A percentile compares a stretch with the other conserved stretches of the same genome.
These are phyloP conservation scores for Symbiodinium natans DNA, from an alignment of 73 alveolate species.

Conservation along the genomic window DNA sequence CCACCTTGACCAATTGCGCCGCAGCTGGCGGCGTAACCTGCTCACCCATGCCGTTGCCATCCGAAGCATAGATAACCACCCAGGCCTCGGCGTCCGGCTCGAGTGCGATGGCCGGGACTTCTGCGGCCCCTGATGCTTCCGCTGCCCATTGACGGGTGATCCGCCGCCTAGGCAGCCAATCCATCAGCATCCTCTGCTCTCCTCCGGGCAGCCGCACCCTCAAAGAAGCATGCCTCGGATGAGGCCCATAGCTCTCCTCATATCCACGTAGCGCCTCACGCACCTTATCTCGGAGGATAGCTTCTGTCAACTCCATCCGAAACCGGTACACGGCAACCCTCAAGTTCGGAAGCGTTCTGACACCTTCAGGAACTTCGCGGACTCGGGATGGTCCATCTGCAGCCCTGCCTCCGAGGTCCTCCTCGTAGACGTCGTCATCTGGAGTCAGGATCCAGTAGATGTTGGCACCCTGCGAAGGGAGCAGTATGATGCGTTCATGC, in stretches of 20 bases:
- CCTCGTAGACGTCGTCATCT: not conserved
- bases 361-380: not conserved
- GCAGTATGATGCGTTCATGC: not conserved
- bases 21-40: not conserved
- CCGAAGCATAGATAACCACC: constrained; percentile 6
- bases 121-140: too few relatives aligned
- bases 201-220: not conserved
- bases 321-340: not conserved
- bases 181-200: not conserved
- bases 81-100: not conserved
- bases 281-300: not conserved
- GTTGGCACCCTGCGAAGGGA: not conserved
- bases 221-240: not conserved
- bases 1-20: not conserved
- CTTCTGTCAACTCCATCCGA: not conserved
- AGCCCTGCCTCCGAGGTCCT: not conserved
- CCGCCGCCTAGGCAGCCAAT: not conserved
- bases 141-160: too few relatives aligned
- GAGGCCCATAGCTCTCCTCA: not conserved
- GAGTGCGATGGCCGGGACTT: too few relatives aligned
- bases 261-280: not conserved
- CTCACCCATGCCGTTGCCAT: not conserved
- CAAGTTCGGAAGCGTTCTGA: not conserved
- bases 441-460: not conserved
- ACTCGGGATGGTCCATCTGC: not conserved